A percentile compares a stretch with the other conserved stretches of the same genome.
phyloP scores from a whole-genome alignment of 805 yeast species.

The Candida methanosorbosa region DNA sequence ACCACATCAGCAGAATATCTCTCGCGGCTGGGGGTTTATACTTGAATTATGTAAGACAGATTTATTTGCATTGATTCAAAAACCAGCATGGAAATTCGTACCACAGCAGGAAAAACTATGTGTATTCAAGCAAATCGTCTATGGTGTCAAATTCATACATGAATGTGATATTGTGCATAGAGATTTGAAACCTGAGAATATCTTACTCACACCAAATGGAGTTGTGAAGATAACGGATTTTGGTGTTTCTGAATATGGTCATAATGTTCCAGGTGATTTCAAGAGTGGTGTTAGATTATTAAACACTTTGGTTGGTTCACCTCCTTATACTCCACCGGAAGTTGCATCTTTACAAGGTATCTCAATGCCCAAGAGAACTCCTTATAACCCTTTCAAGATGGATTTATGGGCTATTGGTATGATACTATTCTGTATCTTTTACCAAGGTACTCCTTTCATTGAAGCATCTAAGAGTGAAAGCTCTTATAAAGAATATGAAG shows the following conservation, averaged over 20 bases:
- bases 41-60: constrained; percentile 57
- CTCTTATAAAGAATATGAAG: constrained; percentile 49
- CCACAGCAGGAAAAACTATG: constrained; percentile 51
- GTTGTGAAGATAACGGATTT: constrained; percentile 81
- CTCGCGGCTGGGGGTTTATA: constrained; percentile 78
- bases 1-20: constrained; percentile 43
- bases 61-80: constrained; percentile 48
- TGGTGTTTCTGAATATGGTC: constrained; percentile 77
- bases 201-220: constrained; percentile 52
- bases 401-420: constrained; percentile 76
- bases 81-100: constrained; percentile 52
- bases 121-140: constrained; percentile 63
- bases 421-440: constrained; percentile 53
- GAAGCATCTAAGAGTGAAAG: constrained; percentile 34
- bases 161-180: constrained; percentile 78
- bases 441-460: constrained; percentile 53
- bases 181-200: constrained; percentile 91
- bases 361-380: constrained; percentile 23
- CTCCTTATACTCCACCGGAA: constrained; percentile 81
- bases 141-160: constrained; percentile 65
- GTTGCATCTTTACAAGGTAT: constrained; percentile 46
- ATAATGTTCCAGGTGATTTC: constrained; percentile 46
- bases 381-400: constrained; percentile 56
- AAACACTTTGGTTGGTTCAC: constrained; percentile 66
- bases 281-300: constrained; percentile 29